These are phyloP conservation scores for Ophiosphaerella narmari DNA, from an alignment of 2,329 filamentous ascomycete species.

Conservation along the genomic window DNA sequence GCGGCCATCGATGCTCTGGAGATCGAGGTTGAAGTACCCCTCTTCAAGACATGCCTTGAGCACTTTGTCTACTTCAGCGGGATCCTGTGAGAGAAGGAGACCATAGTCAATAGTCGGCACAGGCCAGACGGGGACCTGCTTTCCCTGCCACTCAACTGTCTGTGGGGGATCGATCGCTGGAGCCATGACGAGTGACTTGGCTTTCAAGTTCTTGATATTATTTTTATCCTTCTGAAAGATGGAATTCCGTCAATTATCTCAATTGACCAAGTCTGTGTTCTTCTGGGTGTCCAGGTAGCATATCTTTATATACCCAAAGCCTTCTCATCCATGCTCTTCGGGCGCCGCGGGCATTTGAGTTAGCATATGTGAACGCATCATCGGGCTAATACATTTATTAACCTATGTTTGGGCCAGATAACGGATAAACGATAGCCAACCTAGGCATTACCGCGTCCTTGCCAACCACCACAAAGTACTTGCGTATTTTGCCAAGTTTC, in stretches of 20 bases:
- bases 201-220: background rate
- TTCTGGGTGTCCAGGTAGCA: background rate
- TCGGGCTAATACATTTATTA: conserved; percentile 7
- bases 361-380: background rate
- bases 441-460: background rate
- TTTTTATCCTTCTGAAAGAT: too few relatives aligned
- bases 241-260: too few relatives aligned
- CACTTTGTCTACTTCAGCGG: conserved; percentile 58
- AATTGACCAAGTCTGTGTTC: background rate
- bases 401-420: conserved; percentile 4
- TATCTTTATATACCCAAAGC: conserved; percentile 18
- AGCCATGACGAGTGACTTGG: conserved; percentile 25
- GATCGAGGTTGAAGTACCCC: conserved; percentile 63
- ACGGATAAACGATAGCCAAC: background rate
- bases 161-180: conserved; percentile 22
- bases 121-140: conserved; percentile 33
- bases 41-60: conserved; percentile 56
- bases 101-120: conserved; percentile 58
- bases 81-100: conserved; percentile 59
- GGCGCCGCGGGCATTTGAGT: background rate
- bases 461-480: conserved; percentile 7
- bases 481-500: conserved; percentile 15
- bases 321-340: background rate
- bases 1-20: conserved; percentile 58
- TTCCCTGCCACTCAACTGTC: conserved; percentile 39